phyloP scores from a whole-genome alignment of 306 rosid genomes.

The Prunus kanzakura region DNA sequence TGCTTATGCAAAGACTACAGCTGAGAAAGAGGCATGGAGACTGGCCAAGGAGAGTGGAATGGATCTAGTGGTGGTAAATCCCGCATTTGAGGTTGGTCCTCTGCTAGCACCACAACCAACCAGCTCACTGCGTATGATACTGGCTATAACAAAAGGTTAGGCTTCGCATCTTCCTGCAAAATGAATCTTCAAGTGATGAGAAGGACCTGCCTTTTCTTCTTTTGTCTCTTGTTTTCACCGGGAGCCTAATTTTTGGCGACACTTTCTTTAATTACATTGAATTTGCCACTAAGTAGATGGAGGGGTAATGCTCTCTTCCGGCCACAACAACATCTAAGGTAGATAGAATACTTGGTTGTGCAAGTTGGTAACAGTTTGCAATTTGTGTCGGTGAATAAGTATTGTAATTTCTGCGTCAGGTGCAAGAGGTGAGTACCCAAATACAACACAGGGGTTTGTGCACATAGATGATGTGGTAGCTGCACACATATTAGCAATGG shows the following conservation, averaged over 20 bases:
- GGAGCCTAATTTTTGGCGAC: too few relatives aligned
- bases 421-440: slow-evolving; percentile 61
- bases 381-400: too few relatives aligned
- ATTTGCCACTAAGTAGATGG: too few relatives aligned
- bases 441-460: slow-evolving; percentile 69
- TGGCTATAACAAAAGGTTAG: slow-evolving; percentile 50
- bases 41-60: slow-evolving; percentile 48
- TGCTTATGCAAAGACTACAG: slow-evolving; percentile 74
- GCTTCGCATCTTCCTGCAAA: neutral
- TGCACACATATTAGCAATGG: slow-evolving; percentile 76
- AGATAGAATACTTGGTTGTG: too few relatives aligned
- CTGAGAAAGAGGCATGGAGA: slow-evolving; percentile 78
- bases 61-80: slow-evolving; percentile 77
- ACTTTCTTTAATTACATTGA: too few relatives aligned
- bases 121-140: slow-evolving; percentile 53
- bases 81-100: slow-evolving; percentile 76
- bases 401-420: neutral
- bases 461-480: slow-evolving; percentile 75
- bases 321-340: too few relatives aligned
- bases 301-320: too few relatives aligned
- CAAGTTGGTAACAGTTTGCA: neutral
- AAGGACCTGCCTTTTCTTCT: too few relatives aligned
- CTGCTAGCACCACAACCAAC: slow-evolving; percentile 76
- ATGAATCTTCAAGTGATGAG: too few relatives aligned
- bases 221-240: too few relatives aligned